phyloP scores from a whole-genome alignment of 371 early-diverging fungal genomes.

The Rhizopus stolonifer region DNA sequence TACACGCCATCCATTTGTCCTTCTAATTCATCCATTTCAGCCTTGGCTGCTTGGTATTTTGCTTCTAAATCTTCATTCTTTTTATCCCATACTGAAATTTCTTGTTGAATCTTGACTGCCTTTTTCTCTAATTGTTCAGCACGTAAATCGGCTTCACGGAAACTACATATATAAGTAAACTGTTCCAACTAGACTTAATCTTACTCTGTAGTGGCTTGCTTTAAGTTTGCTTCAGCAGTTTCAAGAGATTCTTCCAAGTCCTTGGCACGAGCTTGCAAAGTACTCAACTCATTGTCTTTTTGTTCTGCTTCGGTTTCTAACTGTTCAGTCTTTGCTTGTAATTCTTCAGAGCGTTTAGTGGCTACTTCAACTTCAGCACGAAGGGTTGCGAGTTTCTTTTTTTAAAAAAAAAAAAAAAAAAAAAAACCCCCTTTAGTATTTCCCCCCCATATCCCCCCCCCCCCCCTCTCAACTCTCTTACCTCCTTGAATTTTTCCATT shows the following conservation, averaged over 20 bases:
- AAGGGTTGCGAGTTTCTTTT: slow-evolving; percentile 65
- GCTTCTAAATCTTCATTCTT: slow-evolving; percentile 34
- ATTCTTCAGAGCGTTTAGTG: slow-evolving; percentile 61
- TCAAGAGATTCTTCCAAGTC: slow-evolving; percentile 68
- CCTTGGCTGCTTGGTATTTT: slow-evolving; percentile 36
- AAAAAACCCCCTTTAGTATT: too few relatives aligned
- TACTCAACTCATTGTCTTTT: slow-evolving; percentile 71
- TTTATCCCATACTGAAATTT: slow-evolving; percentile 32
- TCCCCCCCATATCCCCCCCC: too few relatives aligned
- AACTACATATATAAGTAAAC: slow-evolving; percentile 37
- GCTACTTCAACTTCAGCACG: slow-evolving; percentile 72
- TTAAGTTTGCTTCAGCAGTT: slow-evolving; percentile 61
- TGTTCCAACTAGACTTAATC: background rate
- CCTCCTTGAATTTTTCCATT: background rate
- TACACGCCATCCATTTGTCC: slow-evolving; percentile 40
- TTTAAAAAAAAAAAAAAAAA: too few relatives aligned
- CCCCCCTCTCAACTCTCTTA: too few relatives aligned
- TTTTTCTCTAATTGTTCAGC: slow-evolving; percentile 41
- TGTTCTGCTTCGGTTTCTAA: slow-evolving; percentile 54
- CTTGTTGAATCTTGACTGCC: slow-evolving; percentile 32
- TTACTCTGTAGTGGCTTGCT: slow-evolving; percentile 68
- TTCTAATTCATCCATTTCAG: slow-evolving; percentile 45
- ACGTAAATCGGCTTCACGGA: slow-evolving; percentile 61
- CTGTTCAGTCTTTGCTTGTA: slow-evolving; percentile 58
- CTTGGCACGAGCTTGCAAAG: slow-evolving; percentile 60